phyloP scores from a whole-genome alignment of 768 basidiomycete genomes.

The Tylopilus cervinicoccineus region DNA sequence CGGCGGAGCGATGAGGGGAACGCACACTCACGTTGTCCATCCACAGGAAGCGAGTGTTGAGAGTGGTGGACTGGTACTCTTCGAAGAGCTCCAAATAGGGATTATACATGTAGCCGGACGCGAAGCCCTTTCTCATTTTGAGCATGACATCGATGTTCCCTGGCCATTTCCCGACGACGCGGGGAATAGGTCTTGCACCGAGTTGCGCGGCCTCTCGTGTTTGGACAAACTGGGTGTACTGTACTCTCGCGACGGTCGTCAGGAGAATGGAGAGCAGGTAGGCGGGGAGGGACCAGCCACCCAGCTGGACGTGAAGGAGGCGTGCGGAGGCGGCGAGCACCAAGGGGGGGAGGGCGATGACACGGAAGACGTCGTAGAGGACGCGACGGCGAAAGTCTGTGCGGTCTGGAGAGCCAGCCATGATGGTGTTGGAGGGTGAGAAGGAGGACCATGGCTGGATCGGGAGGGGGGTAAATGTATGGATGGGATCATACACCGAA shows the following conservation, averaged over 20 bases:
- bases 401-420: not conserved
- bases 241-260: constrained; percentile 36
- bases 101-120: constrained; percentile 57
- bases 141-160: constrained; percentile 73
- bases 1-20: not conserved
- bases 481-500: not conserved
- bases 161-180: constrained; percentile 67
- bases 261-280: constrained; percentile 41
- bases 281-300: constrained; percentile 33
- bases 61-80: constrained; percentile 66
- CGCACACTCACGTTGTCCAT: constrained; percentile 51
- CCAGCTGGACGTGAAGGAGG: constrained; percentile 30
- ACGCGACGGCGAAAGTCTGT: constrained; percentile 47
- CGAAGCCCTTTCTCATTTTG: constrained; percentile 49
- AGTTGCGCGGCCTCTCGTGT: constrained; percentile 42
- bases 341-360: constrained; percentile 40
- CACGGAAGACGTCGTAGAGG: constrained; percentile 41
- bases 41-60: constrained; percentile 69
- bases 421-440: not conserved
- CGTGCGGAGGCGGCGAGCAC: constrained; percentile 31
- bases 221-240: constrained; percentile 36
- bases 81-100: constrained; percentile 64
- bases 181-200: constrained; percentile 50
- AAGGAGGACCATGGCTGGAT: constrained; percentile 5
- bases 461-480: constrained; percentile 10